phyloP scores from a whole-genome alignment of 2,329 filamentous ascomycete genomes.

The Didymella exigua region DNA sequence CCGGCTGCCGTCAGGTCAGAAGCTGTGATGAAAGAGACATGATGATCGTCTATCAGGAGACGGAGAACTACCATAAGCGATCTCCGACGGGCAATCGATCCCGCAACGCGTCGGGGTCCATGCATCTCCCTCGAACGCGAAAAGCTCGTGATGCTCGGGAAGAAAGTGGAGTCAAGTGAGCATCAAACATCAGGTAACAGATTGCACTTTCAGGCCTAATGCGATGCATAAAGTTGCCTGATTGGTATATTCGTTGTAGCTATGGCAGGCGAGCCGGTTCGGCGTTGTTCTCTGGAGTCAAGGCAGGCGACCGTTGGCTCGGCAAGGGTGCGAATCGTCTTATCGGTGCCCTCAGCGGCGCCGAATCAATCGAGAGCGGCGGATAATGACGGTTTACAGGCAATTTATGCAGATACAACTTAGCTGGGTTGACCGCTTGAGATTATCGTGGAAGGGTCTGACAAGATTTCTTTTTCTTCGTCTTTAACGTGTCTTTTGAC shows the following conservation, averaged over 20 bases:
- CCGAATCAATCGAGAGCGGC: conserved; percentile 10
- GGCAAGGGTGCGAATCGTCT: conserved; percentile 14
- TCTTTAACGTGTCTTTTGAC: conserved; percentile 7
- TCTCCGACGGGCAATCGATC: conserved; percentile 18
- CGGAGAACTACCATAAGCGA: conserved; percentile 11
- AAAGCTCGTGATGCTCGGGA: conserved; percentile 7
- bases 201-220: conserved; percentile 12
- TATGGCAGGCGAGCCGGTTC: conserved; percentile 12
- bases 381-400: conserved; percentile 19
- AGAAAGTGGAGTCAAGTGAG: conserved; percentile 16
- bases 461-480: conserved; percentile 3
- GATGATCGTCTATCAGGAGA: conserved; percentile 5
- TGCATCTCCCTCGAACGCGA: conserved; percentile 5
- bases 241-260: conserved; percentile 14
- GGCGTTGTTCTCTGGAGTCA: not conserved
- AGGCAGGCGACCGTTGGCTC: conserved; percentile 13
- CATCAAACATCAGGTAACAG: conserved; percentile 17
- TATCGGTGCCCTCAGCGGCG: conserved; percentile 14
- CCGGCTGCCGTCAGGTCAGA: not conserved
- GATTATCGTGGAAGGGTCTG: conserved; percentile 2
- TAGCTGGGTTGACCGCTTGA: conserved; percentile 15
- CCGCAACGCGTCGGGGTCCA: conserved; percentile 14
- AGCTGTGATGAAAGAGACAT: not conserved
- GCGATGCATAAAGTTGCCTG: conserved; percentile 13
- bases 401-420: conserved; percentile 12